Base-by-base conservation (phyloP, 164 flowering plant species). In the Macadamia tetraphylla region DNA sequence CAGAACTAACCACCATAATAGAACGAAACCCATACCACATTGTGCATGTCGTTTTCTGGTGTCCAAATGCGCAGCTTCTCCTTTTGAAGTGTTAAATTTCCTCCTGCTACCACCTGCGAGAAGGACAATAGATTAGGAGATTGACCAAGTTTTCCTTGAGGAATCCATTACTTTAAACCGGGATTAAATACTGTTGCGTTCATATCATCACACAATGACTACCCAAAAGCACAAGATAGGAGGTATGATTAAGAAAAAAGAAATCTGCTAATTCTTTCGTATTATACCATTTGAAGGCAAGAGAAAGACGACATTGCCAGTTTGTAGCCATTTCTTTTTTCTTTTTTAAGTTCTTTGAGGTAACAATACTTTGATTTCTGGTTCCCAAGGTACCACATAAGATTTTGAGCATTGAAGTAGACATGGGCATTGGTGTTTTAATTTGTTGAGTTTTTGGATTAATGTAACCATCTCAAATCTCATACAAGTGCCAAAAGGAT, bases 41-140 rank as follows among this genome's bases (percentile, higher is more conserved):
- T 87, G 70, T 93, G 98, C 73, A 81, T 65, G 60, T 91, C 96
- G n/a, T 79, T 77, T 69, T 89, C 89, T 13, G 83, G 94, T 62
- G 91, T 80, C 94, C 97, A 91, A 10, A 93, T 65, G 66, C 81
- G 89, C 9, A 94, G 94, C 79, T 68, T 89, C 70, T 94, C 97
- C 73, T 74, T 75, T 86, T 18, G 97, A 88, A 68, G 74, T 72
- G 74, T 88, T 74, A 67, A 91, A 81, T 29, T 81, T 85, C 68
- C 73, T 85, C 77, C 87, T 89, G 83, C 97, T 87, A 65, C n/a
- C 67, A 76, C 15, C 57, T 67, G 42, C 29, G 6, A 70, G 42
- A 35, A 73, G 7, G 46, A 63, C 9, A 35, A 32, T 3, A 58
- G 29, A 10, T 43, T 4, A 43, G n/a, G n/a, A n/a, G n/a, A n/a